These are phyloP conservation scores for Auxenochlorella pyrenoidosa DNA, from an alignment of 139 green algal species.

Conservation along the genomic window DNA sequence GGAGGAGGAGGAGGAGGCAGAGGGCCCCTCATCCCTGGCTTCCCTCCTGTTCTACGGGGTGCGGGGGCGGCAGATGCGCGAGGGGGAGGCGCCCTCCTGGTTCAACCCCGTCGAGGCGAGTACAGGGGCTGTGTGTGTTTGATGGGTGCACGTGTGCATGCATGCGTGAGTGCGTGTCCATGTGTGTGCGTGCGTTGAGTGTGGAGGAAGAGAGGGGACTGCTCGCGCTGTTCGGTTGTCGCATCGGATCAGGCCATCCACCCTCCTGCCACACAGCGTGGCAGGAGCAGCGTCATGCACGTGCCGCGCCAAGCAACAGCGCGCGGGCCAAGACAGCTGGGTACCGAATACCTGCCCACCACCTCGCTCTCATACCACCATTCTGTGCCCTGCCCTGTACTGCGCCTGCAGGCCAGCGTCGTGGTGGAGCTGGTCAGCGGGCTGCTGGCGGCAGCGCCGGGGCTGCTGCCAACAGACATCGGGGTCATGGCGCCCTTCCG, in stretches of 20 bases:
- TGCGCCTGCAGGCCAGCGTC: background rate
- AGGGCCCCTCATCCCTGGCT: conserved; percentile 1
- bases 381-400: background rate
- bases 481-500: conserved; percentile 66
- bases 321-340: too few relatives aligned
- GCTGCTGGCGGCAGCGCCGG: conserved; percentile 40
- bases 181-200: too few relatives aligned
- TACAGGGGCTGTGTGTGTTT: too few relatives aligned
- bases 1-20: background rate
- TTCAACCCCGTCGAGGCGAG: conserved; percentile 77
- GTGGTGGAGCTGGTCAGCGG: conserved; percentile 66
- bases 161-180: background rate
- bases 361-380: too few relatives aligned
- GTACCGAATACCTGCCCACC: too few relatives aligned
- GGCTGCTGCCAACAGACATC: conserved; percentile 63
- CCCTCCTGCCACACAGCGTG: too few relatives aligned
- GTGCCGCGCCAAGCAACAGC: too few relatives aligned
- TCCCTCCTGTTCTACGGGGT: conserved; percentile 76
- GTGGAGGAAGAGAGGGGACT: too few relatives aligned
- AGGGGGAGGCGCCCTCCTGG: conserved; percentile 70
- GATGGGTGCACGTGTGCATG: background rate
- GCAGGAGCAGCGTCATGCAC: too few relatives aligned
- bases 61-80: conserved; percentile 62
- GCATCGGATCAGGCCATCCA: too few relatives aligned
- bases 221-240: too few relatives aligned